A percentile compares a stretch with the other conserved stretches of the same genome.
Conservation (phyloP, 129 eudicot genomes). For the Arctium lappa region DNA sequence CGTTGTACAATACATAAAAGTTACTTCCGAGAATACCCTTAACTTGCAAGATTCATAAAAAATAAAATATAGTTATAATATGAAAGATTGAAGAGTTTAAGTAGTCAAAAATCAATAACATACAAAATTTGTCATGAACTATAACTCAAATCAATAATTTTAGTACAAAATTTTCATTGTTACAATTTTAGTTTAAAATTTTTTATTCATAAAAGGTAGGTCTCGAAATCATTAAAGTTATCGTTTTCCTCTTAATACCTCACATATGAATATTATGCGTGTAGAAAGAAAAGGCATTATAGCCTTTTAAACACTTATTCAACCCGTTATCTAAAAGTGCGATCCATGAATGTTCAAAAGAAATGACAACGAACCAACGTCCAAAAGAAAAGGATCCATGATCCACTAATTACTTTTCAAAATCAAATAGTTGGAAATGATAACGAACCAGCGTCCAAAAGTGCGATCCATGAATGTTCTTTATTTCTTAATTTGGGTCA, state of each 20-base stretch:
- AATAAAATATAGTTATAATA: too few relatives aligned
- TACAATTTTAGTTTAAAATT: too few relatives aligned
- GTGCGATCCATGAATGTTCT: neutral
- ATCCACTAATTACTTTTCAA: neutral
- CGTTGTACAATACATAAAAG: neutral
- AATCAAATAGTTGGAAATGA: neutral
- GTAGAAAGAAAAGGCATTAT: neutral
- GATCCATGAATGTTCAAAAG: neutral
- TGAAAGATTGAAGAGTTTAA: neutral
- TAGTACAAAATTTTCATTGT: neutral
- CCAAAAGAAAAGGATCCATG: too few relatives aligned
- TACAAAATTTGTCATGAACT: neutral
- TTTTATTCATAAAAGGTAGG: neutral
- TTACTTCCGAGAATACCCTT: neutral
- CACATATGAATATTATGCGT: neutral
- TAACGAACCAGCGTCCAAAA: neutral
- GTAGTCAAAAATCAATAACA: neutral
- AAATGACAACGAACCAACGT: neutral
- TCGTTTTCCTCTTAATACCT: neutral
- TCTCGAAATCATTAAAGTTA: neutral
- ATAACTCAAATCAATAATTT: neutral
- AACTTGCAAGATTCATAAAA: neutral
- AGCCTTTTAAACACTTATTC: neutral
- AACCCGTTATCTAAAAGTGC: too few relatives aligned
- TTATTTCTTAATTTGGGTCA: neutral